Conservation (phyloP, 371 early-diverging fungal species). For the Synchytrium microbalum region DNA sequence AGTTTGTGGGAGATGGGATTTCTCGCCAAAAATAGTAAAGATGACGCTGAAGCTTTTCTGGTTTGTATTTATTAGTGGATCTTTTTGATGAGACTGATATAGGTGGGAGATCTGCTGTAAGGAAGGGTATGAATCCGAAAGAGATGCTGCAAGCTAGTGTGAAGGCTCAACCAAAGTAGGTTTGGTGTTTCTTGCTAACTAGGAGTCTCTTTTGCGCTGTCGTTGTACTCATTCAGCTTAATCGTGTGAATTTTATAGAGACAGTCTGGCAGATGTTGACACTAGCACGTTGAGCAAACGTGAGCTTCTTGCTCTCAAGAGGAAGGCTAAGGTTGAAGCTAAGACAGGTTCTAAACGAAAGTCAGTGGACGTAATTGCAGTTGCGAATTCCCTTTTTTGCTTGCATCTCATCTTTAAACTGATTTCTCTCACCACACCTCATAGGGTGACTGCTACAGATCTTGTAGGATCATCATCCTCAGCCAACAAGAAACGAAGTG, state of each 20-base stretch:
- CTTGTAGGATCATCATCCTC: conserved; percentile 4
- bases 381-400: conserved; percentile 3
- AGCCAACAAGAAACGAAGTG: background rate
- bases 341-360: conserved; percentile 69
- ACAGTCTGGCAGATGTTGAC: conserved; percentile 35
- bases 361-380: conserved; percentile 40
- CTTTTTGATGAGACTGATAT: conserved; percentile 61
- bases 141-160: conserved; percentile 13
- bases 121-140: conserved; percentile 8
- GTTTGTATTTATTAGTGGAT: no score
- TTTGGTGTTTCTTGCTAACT: no score
- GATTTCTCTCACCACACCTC: background rate
- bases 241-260: no score
- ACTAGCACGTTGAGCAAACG: conserved; percentile 84
- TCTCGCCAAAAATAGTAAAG: conserved; percentile 1
- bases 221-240: no score
- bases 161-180: conserved; percentile 6
- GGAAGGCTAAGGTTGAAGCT: conserved; percentile 76
- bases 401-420: conserved; percentile 4
- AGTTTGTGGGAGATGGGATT: conserved; percentile 6
- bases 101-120: conserved; percentile 2
- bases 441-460: conserved; percentile 16
- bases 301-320: conserved; percentile 79
- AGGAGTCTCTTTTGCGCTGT: no score
- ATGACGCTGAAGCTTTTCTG: no score